Evolutionary conservation across 1,284 basidiomycete species (phyloP).

Genomic region (Melampsora medusae): DNA sequence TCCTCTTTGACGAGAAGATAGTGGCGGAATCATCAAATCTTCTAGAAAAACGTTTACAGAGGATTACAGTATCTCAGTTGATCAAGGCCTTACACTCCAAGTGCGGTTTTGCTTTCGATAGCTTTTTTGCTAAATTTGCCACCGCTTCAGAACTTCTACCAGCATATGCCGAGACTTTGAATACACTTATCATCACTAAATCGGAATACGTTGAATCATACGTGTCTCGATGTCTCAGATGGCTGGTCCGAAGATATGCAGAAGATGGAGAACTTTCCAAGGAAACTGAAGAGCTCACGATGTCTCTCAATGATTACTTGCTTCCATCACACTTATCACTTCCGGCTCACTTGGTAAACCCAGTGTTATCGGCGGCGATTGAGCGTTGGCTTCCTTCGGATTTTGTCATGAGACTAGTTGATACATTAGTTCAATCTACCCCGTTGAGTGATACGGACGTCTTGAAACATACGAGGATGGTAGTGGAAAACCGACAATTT

Average conservation of each 20-base stretch:
- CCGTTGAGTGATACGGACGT: constrained; percentile 22
- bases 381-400: constrained; percentile 16
- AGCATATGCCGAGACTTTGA: constrained; percentile 25
- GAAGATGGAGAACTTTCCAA: constrained; percentile 24
- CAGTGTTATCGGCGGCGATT: constrained; percentile 28
- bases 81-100: constrained; percentile 9
- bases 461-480: constrained; percentile 26
- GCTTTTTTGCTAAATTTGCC: constrained; percentile 15
- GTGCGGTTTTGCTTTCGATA: background rate
- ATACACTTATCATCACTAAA: constrained; percentile 7
- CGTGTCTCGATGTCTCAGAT: constrained; percentile 28
- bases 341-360: constrained; percentile 39
- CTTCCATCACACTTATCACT: background rate
- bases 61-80: constrained; percentile 15
- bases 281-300: constrained; percentile 17
- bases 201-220: constrained; percentile 23
- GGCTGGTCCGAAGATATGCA: constrained; percentile 42
- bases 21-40: background rate
- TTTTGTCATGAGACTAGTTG: constrained; percentile 28
- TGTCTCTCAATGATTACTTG: constrained; percentile 19
- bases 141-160: constrained; percentile 7
- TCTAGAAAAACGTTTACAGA: background rate
- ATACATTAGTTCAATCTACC: constrained; percentile 12
- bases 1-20: background rate
- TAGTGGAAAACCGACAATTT: constrained; percentile 37